Conservation (phyloP, 495 filamentous ascomycete genomes). For the Xylaria flabelliformis region DNA sequence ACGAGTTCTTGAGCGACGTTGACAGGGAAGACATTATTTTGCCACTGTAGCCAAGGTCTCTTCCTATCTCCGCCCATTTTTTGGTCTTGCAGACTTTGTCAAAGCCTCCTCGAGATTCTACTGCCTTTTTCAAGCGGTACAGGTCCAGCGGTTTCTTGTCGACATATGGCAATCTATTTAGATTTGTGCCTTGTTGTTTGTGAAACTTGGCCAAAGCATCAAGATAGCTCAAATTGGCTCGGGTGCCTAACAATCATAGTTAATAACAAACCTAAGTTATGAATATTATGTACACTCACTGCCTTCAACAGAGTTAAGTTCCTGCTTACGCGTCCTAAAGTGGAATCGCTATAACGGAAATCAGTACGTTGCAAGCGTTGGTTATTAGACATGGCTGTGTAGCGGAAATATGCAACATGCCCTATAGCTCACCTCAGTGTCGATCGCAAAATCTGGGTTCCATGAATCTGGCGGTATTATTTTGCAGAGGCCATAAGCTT, state of each 20-base stretch:
- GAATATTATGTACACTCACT: conserved; percentile 64
- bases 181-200: conserved; percentile 92
- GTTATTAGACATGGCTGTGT: conserved; percentile 25
- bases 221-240: conserved; percentile 94
- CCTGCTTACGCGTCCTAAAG: conserved; percentile 94
- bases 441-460: conserved; percentile 94
- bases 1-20: conserved; percentile 98
- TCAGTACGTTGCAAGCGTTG: conserved; percentile 23
- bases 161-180: conserved; percentile 93
- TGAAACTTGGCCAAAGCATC: conserved; percentile 96
- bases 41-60: conserved; percentile 96
- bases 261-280: conserved; percentile 14
- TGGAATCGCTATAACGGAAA: conserved; percentile 76
- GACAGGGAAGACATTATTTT: conserved; percentile 99
- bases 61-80: conserved; percentile 98
- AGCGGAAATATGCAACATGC: conserved; percentile 12
- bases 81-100: conserved; percentile 95
- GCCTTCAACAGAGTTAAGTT: conserved; percentile 98
- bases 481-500: conserved; percentile 89
- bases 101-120: conserved; percentile 91
- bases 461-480: conserved; percentile 92
- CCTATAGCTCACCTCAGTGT: conserved; percentile 82
- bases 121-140: conserved; percentile 95
- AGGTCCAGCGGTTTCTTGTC: conserved; percentile 97
- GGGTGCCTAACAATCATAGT: conserved; percentile 68